phyloP scores from a whole-genome alignment of 345 rosid species.

The Capsella bursapastoris region DNA sequence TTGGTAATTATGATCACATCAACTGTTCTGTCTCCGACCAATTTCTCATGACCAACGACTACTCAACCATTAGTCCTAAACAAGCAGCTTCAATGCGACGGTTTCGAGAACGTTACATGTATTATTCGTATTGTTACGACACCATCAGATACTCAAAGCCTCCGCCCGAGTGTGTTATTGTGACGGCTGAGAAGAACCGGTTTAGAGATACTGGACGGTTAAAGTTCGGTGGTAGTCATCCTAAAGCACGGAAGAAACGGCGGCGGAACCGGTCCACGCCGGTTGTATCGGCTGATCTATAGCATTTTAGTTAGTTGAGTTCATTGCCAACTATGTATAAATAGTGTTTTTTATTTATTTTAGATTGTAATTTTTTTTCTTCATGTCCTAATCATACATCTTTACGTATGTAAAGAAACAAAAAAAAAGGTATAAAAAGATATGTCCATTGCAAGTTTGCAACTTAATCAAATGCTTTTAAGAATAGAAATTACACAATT shows the following conservation, averaged over 20 bases:
- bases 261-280: constrained; percentile 42
- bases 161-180: constrained; percentile 73
- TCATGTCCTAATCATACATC: background rate
- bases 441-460: background rate
- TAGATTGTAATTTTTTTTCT: background rate
- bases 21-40: constrained; percentile 47
- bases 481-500: background rate
- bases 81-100: constrained; percentile 59
- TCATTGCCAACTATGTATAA: background rate
- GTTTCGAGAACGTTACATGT: constrained; percentile 77
- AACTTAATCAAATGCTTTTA: background rate
- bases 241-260: constrained; percentile 44
- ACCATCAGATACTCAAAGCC: constrained; percentile 59
- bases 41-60: constrained; percentile 50
- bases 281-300: constrained; percentile 34
- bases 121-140: constrained; percentile 90
- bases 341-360: background rate
- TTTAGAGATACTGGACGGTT: constrained; percentile 75
- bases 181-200: constrained; percentile 53
- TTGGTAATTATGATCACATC: background rate
- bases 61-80: constrained; percentile 46
- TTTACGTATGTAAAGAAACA: background rate
- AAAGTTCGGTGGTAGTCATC: constrained; percentile 70
- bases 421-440: background rate
- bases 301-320: constrained; percentile 16